Percentiles rank a stretch among this genome's conserved stretches.
phyloP scores from a whole-genome alignment of 1,284 basidiomycete species.

The Ganoderma boninense region DNA sequence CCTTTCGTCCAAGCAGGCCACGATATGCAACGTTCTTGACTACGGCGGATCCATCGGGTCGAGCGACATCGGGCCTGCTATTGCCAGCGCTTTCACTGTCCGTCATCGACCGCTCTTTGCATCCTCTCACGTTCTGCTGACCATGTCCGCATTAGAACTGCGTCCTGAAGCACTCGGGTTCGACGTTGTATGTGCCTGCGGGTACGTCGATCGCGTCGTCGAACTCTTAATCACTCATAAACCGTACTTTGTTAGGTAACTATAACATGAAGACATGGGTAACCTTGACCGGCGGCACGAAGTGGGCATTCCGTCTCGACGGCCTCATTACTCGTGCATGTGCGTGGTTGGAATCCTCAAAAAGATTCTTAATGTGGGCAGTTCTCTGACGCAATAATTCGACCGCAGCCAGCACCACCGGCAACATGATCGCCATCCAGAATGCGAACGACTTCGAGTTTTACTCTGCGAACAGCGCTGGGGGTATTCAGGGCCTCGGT shows the following conservation, averaged over 20 bases:
- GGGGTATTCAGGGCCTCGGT: constrained; percentile 46
- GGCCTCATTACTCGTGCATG: constrained; percentile 43
- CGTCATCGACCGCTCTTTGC: not conserved
- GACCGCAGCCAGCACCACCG: constrained; percentile 39
- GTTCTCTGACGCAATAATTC: not conserved
- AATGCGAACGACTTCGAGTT: constrained; percentile 49
- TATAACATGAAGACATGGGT: constrained; percentile 45
- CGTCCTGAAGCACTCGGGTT: constrained; percentile 40
- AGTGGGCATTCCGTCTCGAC: constrained; percentile 46
- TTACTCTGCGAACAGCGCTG: constrained; percentile 46
- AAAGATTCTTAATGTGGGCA: too few species aligned
- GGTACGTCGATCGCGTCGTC: too few species aligned
- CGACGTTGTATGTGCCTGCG: constrained; percentile 42
- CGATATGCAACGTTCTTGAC: constrained; percentile 44
- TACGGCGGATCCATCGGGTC: constrained; percentile 44
- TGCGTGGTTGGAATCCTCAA: constrained; percentile 22
- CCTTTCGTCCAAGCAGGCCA: constrained; percentile 34
- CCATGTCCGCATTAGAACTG: constrained; percentile 31
- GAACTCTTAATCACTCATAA: too few species aligned
- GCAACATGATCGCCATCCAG: constrained; percentile 44
- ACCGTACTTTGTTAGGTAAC: constrained; percentile 28
- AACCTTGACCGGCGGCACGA: constrained; percentile 39
- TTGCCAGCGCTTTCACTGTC: constrained; percentile 41
- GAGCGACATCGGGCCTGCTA: constrained; percentile 46
- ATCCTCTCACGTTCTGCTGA: not conserved